Percentiles rank a stretch among this genome's conserved stretches.
Conservation (phyloP, 1,284 basidiomycete genomes). For the Fistulinella cinereoalba region DNA sequence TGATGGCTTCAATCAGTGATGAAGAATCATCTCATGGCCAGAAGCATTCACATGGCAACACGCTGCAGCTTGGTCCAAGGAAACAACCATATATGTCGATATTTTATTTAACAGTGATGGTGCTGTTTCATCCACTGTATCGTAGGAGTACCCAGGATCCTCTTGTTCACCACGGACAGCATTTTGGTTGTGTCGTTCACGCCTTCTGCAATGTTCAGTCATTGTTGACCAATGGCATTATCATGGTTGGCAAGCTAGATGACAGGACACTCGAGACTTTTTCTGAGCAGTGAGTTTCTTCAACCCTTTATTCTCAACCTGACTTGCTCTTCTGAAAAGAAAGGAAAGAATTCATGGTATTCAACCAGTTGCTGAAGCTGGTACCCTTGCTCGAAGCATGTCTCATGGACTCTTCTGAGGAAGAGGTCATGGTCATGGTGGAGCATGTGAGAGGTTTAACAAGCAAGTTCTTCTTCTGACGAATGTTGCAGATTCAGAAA, state of each 20-base stretch:
- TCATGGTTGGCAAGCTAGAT: too few relatives aligned
- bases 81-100: too few relatives aligned
- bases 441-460: not conserved
- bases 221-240: not conserved
- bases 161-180: constrained; percentile 10
- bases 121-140: not conserved
- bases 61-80: too few relatives aligned
- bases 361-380: not conserved
- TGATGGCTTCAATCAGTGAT: too few relatives aligned
- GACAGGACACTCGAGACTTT: too few relatives aligned
- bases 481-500: constrained; percentile 10
- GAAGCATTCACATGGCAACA: too few relatives aligned
- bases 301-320: too few relatives aligned
- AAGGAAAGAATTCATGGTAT: not conserved
- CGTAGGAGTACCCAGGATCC: constrained; percentile 8
- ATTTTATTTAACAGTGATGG: too few relatives aligned
- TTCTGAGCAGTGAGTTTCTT: too few relatives aligned
- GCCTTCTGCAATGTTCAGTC: constrained; percentile 11
- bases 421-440: not conserved
- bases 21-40: too few relatives aligned
- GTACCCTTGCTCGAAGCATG: not conserved
- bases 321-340: not conserved
- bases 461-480: not conserved
- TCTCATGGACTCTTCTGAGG: not conserved
- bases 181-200: constrained; percentile 9